A percentile compares a stretch with the other conserved stretches of the same genome.
Evolutionary conservation across 805 yeast species (phyloP).

Genomic region (Suhomyces prunicola): DNA sequence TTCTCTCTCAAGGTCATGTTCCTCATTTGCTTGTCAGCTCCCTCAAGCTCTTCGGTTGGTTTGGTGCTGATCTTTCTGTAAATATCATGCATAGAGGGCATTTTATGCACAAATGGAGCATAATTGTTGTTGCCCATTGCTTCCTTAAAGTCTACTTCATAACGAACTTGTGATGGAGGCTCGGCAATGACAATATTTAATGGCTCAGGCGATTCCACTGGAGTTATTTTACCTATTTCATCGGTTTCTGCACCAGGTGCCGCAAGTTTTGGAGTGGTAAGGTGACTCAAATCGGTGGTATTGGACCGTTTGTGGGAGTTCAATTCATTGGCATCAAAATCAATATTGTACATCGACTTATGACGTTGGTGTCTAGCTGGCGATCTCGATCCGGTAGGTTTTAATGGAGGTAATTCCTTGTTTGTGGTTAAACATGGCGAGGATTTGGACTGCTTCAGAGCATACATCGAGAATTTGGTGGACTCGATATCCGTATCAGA

Average conservation of each 20-base stretch:
- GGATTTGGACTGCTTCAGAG: slow-evolving; percentile 17
- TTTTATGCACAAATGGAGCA: slow-evolving; percentile 4
- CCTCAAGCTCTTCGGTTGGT: slow-evolving; percentile 6
- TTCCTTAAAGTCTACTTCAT: slow-evolving; percentile 41
- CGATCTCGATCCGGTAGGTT: slow-evolving; percentile 6
- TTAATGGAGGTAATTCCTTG: slow-evolving; percentile 5
- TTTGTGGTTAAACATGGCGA: slow-evolving; percentile 15
- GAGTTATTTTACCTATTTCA: neutral
- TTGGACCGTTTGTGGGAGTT: slow-evolving; percentile 3
- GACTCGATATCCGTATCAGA: slow-evolving; percentile 34
- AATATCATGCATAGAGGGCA: slow-evolving; percentile 11
- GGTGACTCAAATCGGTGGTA: slow-evolving; percentile 9
- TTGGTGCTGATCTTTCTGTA: neutral
- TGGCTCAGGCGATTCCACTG: slow-evolving; percentile 2
- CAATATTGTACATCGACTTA: slow-evolving; percentile 37
- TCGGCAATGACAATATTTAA: slow-evolving; percentile 30
- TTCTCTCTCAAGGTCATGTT: slow-evolving; percentile 1
- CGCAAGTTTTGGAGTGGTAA: neutral
- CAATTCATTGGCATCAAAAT: slow-evolving; percentile 9
- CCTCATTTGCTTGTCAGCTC: neutral
- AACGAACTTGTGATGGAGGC: slow-evolving; percentile 36
- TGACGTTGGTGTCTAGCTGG: slow-evolving; percentile 37
- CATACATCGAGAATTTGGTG: slow-evolving; percentile 16
- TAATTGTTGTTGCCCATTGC: slow-evolving; percentile 10
- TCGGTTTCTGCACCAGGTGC: neutral